A percentile compares a stretch with the other conserved stretches of the same genome.
phyloP scores from a whole-genome alignment of 257 asterid genomes.

The Fraxinus excelsior region DNA sequence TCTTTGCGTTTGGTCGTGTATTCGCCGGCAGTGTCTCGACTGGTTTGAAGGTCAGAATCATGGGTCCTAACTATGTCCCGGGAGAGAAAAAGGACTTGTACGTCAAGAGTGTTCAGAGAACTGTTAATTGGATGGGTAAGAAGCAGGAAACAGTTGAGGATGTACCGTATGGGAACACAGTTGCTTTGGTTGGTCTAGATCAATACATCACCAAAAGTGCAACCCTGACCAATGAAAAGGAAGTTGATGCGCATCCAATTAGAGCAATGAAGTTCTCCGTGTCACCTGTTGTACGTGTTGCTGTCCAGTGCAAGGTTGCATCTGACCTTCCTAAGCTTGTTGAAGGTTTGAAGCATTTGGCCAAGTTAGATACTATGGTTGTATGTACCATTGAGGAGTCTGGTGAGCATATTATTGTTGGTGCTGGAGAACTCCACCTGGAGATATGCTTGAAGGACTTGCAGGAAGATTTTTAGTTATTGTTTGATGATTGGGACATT shows the following conservation, averaged over 20 bases:
- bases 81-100: slow-evolving; percentile 54
- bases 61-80: slow-evolving; percentile 53
- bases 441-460: slow-evolving; percentile 50
- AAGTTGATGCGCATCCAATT: slow-evolving; percentile 52
- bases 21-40: slow-evolving; percentile 48
- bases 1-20: slow-evolving; percentile 55
- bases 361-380: slow-evolving; percentile 53
- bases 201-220: slow-evolving; percentile 52
- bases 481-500: slow-evolving; percentile 55
- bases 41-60: slow-evolving; percentile 57
- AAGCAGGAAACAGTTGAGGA: slow-evolving; percentile 62
- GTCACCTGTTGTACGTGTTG: slow-evolving; percentile 49
- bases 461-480: slow-evolving; percentile 53
- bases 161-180: slow-evolving; percentile 60
- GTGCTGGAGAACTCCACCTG: slow-evolving; percentile 52
- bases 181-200: slow-evolving; percentile 61
- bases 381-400: slow-evolving; percentile 53
- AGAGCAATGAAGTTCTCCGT: slow-evolving; percentile 52
- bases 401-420: slow-evolving; percentile 53
- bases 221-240: slow-evolving; percentile 49
- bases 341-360: slow-evolving; percentile 51
- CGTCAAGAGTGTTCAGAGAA: slow-evolving; percentile 49
- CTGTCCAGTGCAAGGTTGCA: slow-evolving; percentile 56
- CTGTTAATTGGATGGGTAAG: slow-evolving; percentile 62
- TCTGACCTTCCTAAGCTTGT: slow-evolving; percentile 55